Evolutionary conservation across 345 rosid species (phyloP).

Genomic region (Anastatica hierochuntica): DNA sequence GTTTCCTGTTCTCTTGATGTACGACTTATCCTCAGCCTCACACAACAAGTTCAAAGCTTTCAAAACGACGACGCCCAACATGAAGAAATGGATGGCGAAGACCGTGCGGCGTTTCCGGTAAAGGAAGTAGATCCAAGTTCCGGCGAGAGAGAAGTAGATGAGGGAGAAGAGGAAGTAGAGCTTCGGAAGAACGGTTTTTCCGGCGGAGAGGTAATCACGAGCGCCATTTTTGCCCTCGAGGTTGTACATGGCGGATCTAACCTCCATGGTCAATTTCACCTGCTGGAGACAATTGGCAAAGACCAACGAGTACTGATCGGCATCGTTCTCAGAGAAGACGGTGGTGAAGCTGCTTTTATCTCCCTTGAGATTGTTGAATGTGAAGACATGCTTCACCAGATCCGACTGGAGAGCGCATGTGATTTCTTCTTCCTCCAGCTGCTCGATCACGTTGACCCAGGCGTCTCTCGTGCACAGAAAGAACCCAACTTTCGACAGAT

Average conservation of each 20-base stretch:
- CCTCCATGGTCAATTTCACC: conserved; percentile 63
- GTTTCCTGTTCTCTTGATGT: conserved; percentile 78
- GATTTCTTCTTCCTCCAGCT: conserved; percentile 64
- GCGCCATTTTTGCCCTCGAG: conserved; percentile 44
- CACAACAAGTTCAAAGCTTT: conserved; percentile 65
- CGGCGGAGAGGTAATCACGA: conserved; percentile 87
- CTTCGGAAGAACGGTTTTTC: conserved; percentile 68
- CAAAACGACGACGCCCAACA: conserved; percentile 70
- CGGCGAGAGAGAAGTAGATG: conserved; percentile 52
- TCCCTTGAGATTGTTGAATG: conserved; percentile 48
- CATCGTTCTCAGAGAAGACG: conserved; percentile 30
- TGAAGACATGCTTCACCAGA: conserved; percentile 47
- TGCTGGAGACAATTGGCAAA: conserved; percentile 77
- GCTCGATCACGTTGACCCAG: conserved; percentile 69
- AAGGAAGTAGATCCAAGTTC: conserved; percentile 62
- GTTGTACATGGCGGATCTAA: conserved; percentile 78
- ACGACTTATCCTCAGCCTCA: conserved; percentile 88
- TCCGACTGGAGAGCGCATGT: conserved; percentile 66
- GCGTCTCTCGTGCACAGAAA: conserved; percentile 86
- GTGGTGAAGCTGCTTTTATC: conserved; percentile 14
- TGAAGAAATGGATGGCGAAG: conserved; percentile 77
- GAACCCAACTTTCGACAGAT: conserved; percentile 69
- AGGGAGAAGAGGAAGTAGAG: conserved; percentile 66
- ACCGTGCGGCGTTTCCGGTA: conserved; percentile 68
- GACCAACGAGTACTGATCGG: conserved; percentile 72